Evolutionary conservation across 495 filamentous ascomycete species (phyloP).

Genomic region (Podospora bellae-mahoneyi): DNA sequence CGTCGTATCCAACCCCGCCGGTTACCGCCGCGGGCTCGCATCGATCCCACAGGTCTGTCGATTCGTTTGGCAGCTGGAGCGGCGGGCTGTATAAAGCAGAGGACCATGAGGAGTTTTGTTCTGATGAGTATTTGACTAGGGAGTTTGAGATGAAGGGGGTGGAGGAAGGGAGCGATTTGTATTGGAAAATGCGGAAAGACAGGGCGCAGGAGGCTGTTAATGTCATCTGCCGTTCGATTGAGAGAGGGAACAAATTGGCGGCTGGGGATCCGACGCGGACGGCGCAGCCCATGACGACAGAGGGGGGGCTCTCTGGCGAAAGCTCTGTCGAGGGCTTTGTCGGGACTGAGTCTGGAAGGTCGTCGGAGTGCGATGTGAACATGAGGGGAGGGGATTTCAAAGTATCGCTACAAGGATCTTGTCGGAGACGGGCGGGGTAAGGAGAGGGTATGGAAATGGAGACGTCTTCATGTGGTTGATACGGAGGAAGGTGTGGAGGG

Average conservation of each 20-base stretch:
- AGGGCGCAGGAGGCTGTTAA: background rate
- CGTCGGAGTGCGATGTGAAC: background rate
- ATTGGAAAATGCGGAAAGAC: background rate
- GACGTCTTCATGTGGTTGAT: background rate
- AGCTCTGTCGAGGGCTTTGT: background rate
- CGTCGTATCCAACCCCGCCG: no score
- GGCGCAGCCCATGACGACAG: no score
- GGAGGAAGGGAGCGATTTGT: background rate
- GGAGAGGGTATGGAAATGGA: background rate
- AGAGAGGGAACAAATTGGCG: no score
- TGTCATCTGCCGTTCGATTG: background rate
- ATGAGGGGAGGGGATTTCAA: background rate
- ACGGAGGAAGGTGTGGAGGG: background rate
- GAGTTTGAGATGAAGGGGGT: background rate
- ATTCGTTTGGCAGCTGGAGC: no score
- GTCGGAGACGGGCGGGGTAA: background rate
- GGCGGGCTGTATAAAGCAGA: background rate
- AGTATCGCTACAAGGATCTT: background rate
- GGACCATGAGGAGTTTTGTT: background rate
- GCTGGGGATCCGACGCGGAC: no score
- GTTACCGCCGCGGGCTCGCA: no score
- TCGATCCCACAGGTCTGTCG: background rate
- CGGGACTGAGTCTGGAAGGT: no score
- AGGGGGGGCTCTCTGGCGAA: no score
- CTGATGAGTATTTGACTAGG: no score